Evolutionary conservation across 345 rosid genomes (phyloP).

Genomic region (Pseudoturritis turrita): DNA sequence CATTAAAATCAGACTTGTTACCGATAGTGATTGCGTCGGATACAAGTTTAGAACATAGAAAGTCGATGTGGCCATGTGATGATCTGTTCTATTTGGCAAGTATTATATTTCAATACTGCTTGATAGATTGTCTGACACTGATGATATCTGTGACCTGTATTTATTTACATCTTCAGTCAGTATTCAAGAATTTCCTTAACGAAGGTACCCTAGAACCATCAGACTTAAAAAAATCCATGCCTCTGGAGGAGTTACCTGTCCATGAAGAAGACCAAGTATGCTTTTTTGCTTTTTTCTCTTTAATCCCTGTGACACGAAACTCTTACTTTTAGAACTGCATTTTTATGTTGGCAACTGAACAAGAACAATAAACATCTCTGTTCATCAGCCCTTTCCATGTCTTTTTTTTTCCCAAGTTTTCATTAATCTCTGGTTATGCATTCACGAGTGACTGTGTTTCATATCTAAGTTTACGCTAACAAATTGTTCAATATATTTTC

Average conservation of each 20-base stretch:
- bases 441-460: not conserved
- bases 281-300: not conserved
- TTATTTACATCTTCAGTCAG: conserved; percentile 45
- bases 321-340: not conserved
- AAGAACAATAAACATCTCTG: not conserved
- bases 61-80: not conserved
- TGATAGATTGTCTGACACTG: conserved; percentile 8
- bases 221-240: conserved; percentile 30
- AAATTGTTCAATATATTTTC: not conserved
- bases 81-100: not conserved
- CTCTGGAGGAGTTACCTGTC: conserved; percentile 40
- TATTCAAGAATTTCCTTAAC: conserved; percentile 33
- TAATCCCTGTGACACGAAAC: not conserved
- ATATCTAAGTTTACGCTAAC: conserved; percentile 3
- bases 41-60: not conserved
- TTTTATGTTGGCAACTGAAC: not conserved
- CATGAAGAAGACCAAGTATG: conserved; percentile 43
- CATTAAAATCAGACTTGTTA: not conserved
- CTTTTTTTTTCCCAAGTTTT: not conserved
- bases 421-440: not conserved
- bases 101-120: not conserved
- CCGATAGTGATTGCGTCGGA: not conserved
- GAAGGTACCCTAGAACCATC: conserved; percentile 28
- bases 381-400: conserved; percentile 1
- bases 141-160: not conserved